Evolutionary conservation across 2,329 filamentous ascomycete genomes (phyloP).

Genomic region (Dothideomycetes sp.): DNA sequence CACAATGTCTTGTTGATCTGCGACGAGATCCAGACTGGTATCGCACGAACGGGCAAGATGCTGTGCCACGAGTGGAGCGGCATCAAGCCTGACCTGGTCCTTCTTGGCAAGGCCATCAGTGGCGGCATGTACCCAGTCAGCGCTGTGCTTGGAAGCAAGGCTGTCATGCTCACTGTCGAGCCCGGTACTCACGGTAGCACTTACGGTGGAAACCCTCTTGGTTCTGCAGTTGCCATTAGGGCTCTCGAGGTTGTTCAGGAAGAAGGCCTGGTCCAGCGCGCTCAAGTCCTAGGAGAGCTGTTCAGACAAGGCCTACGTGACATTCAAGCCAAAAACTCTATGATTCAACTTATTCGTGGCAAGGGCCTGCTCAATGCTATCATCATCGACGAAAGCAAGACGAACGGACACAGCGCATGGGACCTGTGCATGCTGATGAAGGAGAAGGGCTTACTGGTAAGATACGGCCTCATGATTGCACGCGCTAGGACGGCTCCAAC

Average conservation of each 20-base stretch:
- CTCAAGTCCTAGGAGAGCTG: constrained; percentile 67
- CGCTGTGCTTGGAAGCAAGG: constrained; percentile 74
- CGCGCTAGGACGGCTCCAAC: constrained; percentile 15
- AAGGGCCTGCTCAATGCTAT: constrained; percentile 94
- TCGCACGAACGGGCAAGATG: constrained; percentile 87
- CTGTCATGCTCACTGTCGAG: constrained; percentile 92
- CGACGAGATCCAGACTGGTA: constrained; percentile 97
- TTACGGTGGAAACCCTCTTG: constrained; percentile 95
- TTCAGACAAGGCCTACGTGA: constrained; percentile 71
- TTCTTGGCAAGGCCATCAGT: constrained; percentile 94
- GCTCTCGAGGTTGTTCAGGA: constrained; percentile 90
- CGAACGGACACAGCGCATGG: constrained; percentile 82
- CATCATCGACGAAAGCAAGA: constrained; percentile 82
- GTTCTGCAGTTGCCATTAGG: constrained; percentile 89
- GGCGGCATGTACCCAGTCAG: constrained; percentile 99
- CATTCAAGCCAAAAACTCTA: constrained; percentile 54
- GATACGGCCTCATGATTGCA: constrained; percentile 29
- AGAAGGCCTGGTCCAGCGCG: constrained; percentile 74
- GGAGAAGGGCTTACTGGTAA: constrained; percentile 80
- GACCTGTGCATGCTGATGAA: constrained; percentile 94
- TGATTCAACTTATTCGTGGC: constrained; percentile 75
- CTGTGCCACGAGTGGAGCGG: constrained; percentile 90
- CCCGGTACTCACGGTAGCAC: constrained; percentile 95
- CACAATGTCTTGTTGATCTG: constrained; percentile 94
- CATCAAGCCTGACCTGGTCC: constrained; percentile 89